Base-by-base conservation (phyloP, 495 filamentous ascomycete species). In the Hypoxylon lenormandii region DNA sequence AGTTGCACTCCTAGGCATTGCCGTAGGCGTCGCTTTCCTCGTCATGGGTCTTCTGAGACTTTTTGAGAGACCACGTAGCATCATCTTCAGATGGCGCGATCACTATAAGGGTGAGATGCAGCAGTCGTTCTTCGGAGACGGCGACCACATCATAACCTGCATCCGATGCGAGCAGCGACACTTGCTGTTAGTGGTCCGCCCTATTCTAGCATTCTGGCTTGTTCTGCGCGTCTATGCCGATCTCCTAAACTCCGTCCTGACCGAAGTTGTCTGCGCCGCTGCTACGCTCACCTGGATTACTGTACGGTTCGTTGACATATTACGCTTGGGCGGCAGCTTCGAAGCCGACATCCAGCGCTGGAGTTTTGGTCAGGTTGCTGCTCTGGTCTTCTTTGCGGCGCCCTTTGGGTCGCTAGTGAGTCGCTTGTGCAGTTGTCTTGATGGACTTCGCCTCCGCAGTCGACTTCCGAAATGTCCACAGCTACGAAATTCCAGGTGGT, bases 101-200 rank as follows among this genome's bases (percentile, higher is more conserved):
- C 68, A 66, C 22, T 71, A 58, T 16, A 52, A 64, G 10, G 69
- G 64, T 4, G 69, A 72, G 46, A 64, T 71, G 62, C 52, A 66
- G 28, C 68, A 54, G 26, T 72, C 64, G 4, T 68, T 72, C 10
- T 64, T 72, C 13, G 69, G 64, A 28, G 62, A 68, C 13, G 63
- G 69, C 2, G 64, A 64, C 30, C 48, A 33, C n/a, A 60, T 72
- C 48, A 64, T 68, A 55, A 68, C 68, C 18, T 72, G 69, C 54
- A 64, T 72, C 40, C 69, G 69, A 16, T 72, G 69, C 53, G 69
- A 72, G 36, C 69, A 72, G 28, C 58, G 69, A 3, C 64, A 68
- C 21, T n/a, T 67, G 45, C 56, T 72, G 11, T 54, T 72, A 13
- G 53, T 72, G 15, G 59, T 68, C 18, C 58, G 69, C 15, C 69